Evolutionary conservation across 805 yeast species (phyloP).

Genomic region (Cyberlindnera veronae): DNA sequence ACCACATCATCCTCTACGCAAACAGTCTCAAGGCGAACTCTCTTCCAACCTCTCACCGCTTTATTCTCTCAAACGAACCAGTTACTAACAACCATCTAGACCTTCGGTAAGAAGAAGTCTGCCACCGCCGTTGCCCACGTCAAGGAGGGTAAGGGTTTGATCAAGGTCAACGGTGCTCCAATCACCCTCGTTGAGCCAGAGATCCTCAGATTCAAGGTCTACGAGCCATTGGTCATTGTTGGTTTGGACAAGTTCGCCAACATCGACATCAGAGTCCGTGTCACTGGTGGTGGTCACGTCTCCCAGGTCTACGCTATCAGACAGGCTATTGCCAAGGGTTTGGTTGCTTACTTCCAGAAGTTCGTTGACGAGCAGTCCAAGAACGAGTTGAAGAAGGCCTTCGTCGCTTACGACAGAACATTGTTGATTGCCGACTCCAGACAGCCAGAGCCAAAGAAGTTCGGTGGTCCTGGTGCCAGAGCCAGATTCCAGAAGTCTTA

Average conservation of each 20-base stretch:
- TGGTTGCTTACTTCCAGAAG: conserved; percentile 99
- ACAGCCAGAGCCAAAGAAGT: conserved; percentile 99
- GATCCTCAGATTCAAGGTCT: conserved; percentile 98
- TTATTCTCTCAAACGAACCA: conserved; percentile 10
- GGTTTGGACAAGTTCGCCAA: conserved; percentile 98
- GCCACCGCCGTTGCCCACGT: conserved; percentile 99
- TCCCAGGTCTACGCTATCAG: conserved; percentile 99
- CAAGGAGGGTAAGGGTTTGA: conserved; percentile 98
- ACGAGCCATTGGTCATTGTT: conserved; percentile 98
- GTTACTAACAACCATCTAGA: conserved; percentile 47
- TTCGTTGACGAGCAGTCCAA: conserved; percentile 99
- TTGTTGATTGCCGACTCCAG: conserved; percentile 98
- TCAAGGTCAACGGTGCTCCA: conserved; percentile 99
- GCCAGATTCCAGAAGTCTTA: conserved; percentile 99
- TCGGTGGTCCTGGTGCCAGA: conserved; percentile 99
- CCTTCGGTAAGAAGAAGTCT: conserved; percentile 99
- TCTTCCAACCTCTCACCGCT: neutral
- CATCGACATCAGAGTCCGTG: conserved; percentile 98
- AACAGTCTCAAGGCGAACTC: neutral
- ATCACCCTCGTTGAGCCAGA: conserved; percentile 99
- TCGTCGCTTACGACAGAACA: conserved; percentile 98
- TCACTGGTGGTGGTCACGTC: conserved; percentile 99
- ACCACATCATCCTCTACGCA: no score
- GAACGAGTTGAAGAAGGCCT: conserved; percentile 98
- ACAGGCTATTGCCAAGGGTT: conserved; percentile 99